These are phyloP conservation scores for Jaenimonas drosophilae DNA, from an alignment of 208 protist species.

Conservation along the genomic window DNA sequence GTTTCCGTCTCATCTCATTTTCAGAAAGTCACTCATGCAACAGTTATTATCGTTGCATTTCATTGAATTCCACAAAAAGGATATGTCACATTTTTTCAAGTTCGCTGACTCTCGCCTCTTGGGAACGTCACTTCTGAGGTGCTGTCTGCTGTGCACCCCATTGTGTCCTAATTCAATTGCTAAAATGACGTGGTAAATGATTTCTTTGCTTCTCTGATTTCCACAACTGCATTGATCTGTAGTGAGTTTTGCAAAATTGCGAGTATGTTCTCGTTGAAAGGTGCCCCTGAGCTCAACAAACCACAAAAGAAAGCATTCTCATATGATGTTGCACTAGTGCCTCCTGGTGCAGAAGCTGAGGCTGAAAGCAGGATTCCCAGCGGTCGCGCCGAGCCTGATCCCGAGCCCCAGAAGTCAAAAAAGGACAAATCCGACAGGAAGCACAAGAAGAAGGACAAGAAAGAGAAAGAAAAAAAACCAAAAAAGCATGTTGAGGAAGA, in stretches of 20 bases:
- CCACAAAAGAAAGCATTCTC: slow-evolving; percentile 18
- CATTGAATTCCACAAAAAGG: background rate
- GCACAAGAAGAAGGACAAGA: slow-evolving; percentile 14
- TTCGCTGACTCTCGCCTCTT: background rate
- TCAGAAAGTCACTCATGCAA: background rate
- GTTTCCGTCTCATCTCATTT: background rate
- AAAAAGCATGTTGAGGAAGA: slow-evolving; percentile 6
- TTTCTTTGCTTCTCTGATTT: background rate
- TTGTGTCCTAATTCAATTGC: background rate
- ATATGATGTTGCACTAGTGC: slow-evolving; percentile 17
- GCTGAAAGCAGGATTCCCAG: slow-evolving; percentile 5
- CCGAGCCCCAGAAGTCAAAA: slow-evolving; percentile 10
- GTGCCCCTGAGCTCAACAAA: slow-evolving; percentile 39
- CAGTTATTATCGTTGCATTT: background rate
- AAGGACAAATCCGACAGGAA: slow-evolving; percentile 9
- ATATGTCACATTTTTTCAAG: background rate
- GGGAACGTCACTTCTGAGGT: too few species aligned
- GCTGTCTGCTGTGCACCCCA: background rate
- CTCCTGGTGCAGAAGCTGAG: slow-evolving; percentile 5
- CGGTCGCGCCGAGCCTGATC: too few species aligned
- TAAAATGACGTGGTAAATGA: background rate
- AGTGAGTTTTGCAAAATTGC: background rate
- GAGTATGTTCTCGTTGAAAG: slow-evolving; percentile 33
- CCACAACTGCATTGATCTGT: background rate
- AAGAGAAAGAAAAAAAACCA: slow-evolving; percentile 18